Evolutionary conservation across 345 rosid genomes (phyloP).

Genomic region (Salix udensis): DNA sequence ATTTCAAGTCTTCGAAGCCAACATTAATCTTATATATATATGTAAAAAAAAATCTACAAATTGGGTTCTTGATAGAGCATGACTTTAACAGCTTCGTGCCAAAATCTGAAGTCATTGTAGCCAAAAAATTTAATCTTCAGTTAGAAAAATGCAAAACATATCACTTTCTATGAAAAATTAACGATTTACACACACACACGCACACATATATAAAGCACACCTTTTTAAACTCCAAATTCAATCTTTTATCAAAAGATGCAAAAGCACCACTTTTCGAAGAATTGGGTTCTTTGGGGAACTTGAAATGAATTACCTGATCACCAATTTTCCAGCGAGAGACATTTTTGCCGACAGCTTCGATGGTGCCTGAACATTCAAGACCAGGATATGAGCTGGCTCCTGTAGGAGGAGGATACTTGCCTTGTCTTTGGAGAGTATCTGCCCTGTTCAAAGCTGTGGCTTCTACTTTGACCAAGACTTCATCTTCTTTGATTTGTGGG

Average conservation of each 20-base stretch:
- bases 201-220: neutral
- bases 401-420: constrained; percentile 68
- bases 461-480: constrained; percentile 63
- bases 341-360: constrained; percentile 49
- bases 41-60: neutral
- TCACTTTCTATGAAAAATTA: neutral
- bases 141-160: neutral
- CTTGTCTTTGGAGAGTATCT: constrained; percentile 69
- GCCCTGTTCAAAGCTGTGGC: constrained; percentile 81
- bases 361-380: constrained; percentile 83
- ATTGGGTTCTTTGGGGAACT: neutral
- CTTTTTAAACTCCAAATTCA: neutral
- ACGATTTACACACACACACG: no score
- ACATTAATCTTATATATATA: neutral
- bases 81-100: neutral
- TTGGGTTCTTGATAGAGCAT: neutral
- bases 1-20: neutral
- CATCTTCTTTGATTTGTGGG: constrained; percentile 59
- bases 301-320: constrained; percentile 48
- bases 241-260: neutral
- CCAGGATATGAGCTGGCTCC: constrained; percentile 71
- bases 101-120: neutral
- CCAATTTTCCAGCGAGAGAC: constrained; percentile 83
- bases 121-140: neutral
- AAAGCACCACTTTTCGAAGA: neutral